Base-by-base conservation (phyloP, 2,329 filamentous ascomycete species). In the Botrytis squamosa region DNA sequence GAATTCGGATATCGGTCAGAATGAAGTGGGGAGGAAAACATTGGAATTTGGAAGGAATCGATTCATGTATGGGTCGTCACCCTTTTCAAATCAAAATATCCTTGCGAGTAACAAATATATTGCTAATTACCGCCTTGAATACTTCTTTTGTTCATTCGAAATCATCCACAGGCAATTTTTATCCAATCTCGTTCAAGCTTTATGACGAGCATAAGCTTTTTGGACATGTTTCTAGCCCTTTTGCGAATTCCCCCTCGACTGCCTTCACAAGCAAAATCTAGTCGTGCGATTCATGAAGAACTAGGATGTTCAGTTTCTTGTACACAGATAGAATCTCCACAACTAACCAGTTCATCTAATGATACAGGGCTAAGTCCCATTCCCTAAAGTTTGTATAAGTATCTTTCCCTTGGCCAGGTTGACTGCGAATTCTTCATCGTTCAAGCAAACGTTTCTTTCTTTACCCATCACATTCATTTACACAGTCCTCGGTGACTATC, bases 381-480 rank as follows among this genome's bases (percentile, higher is more conserved):
- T 62, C 42, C 25, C 20, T 25, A 25, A n/a, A 14, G 5, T 66
- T 44, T 66, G 38, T 72, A 68, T 72, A 72, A 68, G 63, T 72
- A 72, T 40, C 63, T 59, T 69, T 68, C 38, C 20, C 63, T 55
- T 67, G 55, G 29, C 49, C 22, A 12, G 38, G 22, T 60, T 38
- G 49, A 49, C 6, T 25, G 22, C 22, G 38, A 49, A 8, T 29
- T n/a, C 33, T 60, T 22, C 38, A 68, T 72, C 52, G 29, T 69
- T 72, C 71, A 69, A 60, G n/a, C 52, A 44, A 46, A 69, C 65
- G 16, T 40, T 67, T 72, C 52, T 60, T 72, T 72, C 63, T 49
- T 60, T 67, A 52, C 71, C 52, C 52, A 69, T 67, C 63, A 72
- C 71, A 72, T 60, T 72, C 71, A 72, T 72, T 68, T 72, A 44